Evolutionary conservation across 2,329 filamentous ascomycete genomes (phyloP).

Genomic region (Colletotrichum phormii): DNA sequence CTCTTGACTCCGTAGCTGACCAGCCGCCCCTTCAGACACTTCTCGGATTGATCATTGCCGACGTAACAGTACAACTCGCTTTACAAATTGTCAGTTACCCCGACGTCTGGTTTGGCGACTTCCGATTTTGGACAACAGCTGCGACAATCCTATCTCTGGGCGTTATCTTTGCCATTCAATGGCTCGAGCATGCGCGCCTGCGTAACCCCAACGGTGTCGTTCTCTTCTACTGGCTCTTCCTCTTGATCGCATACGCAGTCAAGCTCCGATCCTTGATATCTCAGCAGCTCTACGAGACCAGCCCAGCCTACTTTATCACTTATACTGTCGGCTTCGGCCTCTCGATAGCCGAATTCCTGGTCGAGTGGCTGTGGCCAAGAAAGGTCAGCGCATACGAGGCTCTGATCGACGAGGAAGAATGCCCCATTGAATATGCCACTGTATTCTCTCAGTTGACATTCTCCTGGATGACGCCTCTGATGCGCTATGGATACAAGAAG

Average conservation of each 20-base stretch:
- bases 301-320: constrained; percentile 80
- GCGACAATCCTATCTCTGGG: constrained; percentile 77
- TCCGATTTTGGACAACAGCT: constrained; percentile 86
- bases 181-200: constrained; percentile 85
- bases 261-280: constrained; percentile 89
- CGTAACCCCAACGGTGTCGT: constrained; percentile 89
- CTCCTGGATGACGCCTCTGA: constrained; percentile 98
- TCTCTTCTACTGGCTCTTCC: constrained; percentile 91
- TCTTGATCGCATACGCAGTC: constrained; percentile 80
- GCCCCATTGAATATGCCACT: constrained; percentile 89
- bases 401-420: constrained; percentile 70
- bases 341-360: constrained; percentile 75
- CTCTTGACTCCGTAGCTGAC: constrained; percentile 19
- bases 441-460: constrained; percentile 95
- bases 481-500: constrained; percentile 92
- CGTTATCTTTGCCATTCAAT: constrained; percentile 84
- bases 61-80: constrained; percentile 77
- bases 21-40: constrained; percentile 55
- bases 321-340: constrained; percentile 80
- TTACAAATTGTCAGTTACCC: constrained; percentile 80
- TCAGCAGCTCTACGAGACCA: constrained; percentile 75
- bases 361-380: constrained; percentile 92
- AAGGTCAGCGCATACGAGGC: constrained; percentile 71
- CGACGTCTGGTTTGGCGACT: constrained; percentile 80
- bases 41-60: constrained; percentile 74